Evolutionary conservation across 257 asterid genomes (phyloP).

Genomic region (Galeopsis tetrahit): DNA sequence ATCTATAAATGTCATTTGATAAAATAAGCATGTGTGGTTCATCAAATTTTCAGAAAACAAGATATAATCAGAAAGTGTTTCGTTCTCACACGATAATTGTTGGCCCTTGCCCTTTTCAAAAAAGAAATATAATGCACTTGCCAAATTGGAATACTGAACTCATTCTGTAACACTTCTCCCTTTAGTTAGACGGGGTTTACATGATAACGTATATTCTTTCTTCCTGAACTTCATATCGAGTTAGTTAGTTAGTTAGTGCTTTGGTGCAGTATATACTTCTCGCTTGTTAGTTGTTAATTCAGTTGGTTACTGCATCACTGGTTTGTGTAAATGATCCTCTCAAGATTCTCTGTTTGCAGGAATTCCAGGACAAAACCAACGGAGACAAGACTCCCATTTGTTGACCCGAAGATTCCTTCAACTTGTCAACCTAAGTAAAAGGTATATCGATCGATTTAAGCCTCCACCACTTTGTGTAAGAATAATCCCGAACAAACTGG

Average conservation of each 20-base stretch:
- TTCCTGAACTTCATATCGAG: neutral
- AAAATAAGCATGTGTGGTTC: neutral
- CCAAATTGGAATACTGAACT: neutral
- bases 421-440: constrained; percentile 51
- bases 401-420: constrained; percentile 51
- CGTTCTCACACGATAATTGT: neutral
- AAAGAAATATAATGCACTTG: neutral
- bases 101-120: too few species aligned
- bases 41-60: neutral
- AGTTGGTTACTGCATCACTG: constrained; percentile 44
- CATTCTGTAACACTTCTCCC: neutral
- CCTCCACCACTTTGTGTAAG: constrained; percentile 41
- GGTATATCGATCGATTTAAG: neutral
- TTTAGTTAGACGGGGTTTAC: neutral
- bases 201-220: neutral
- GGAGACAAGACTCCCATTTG: constrained; percentile 8
- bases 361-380: neutral
- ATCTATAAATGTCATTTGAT: neutral
- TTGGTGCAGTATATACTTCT: constrained; percentile 7
- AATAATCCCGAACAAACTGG: constrained; percentile 25
- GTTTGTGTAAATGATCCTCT: constrained; percentile 26
- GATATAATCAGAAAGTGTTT: neutral
- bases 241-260: neutral
- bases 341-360: neutral
- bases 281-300: constrained; percentile 68